Conservation (phyloP, 768 basidiomycete species). For the Termitomyces titanicus region DNA sequence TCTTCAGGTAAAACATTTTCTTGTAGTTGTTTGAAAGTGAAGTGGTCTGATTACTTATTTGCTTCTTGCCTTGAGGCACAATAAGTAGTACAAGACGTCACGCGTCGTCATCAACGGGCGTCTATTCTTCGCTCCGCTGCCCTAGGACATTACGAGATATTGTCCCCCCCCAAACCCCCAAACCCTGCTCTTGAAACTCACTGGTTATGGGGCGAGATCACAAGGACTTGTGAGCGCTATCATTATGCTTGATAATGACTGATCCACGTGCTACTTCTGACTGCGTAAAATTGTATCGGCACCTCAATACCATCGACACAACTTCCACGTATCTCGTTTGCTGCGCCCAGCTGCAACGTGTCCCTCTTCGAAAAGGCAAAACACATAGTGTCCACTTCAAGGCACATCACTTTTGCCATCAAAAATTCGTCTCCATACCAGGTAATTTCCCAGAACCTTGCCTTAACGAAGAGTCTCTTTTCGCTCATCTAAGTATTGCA, state of each 20-base stretch:
- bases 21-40: neutral
- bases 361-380: neutral
- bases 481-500: neutral
- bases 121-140: neutral
- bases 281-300: neutral
- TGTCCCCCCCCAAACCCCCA: too few species aligned
- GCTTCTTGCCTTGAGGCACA: neutral
- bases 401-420: constrained; percentile 10
- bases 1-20: neutral
- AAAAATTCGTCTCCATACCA: neutral
- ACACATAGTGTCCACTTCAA: neutral
- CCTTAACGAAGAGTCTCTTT: neutral
- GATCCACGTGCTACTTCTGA: neutral
- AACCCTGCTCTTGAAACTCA: neutral
- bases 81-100: neutral
- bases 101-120: constrained; percentile 2
- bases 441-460: neutral
- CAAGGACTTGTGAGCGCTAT: neutral
- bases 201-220: neutral
- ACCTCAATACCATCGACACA: too few species aligned
- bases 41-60: neutral
- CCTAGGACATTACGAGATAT: constrained; percentile 4
- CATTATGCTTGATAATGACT: neutral
- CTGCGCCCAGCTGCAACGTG: constrained; percentile 11
- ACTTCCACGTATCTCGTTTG: neutral